These are phyloP conservation scores for Thoreauomyces humboldtii DNA, from an alignment of 192 early-diverging fungal species.

Conservation along the genomic window DNA sequence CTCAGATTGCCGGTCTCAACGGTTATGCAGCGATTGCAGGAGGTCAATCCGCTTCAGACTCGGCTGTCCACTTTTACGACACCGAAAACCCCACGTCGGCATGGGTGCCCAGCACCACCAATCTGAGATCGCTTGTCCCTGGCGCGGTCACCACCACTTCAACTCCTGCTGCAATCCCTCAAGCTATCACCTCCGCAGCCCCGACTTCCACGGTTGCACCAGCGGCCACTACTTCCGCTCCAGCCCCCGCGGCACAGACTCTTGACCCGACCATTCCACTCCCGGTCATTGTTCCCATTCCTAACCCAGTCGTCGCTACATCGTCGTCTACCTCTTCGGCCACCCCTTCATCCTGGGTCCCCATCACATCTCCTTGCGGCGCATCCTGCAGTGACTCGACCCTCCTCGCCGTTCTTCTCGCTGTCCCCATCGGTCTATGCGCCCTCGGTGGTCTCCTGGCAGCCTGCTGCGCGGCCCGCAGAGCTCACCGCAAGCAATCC, in stretches of 20 bases:
- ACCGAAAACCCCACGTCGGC: neutral
- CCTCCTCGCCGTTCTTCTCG: slow-evolving; percentile 9
- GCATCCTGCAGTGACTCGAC: neutral
- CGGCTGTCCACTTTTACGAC: slow-evolving; percentile 2
- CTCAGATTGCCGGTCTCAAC: slow-evolving; percentile 13
- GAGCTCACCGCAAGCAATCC: neutral
- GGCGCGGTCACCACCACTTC: too few species aligned
- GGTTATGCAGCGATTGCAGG: slow-evolving; percentile 6
- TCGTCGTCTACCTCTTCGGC: too few species aligned
- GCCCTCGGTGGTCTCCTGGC: neutral
- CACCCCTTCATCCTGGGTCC: too few species aligned
- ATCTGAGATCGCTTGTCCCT: neutral
- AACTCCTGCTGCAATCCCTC: too few species aligned
- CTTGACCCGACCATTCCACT: too few species aligned
- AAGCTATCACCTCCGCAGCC: neutral
- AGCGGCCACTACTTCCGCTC: neutral
- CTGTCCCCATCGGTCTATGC: neutral
- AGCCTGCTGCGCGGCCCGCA: neutral
- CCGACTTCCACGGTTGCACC: neutral
- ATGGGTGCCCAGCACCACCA: neutral
- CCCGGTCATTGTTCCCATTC: too few species aligned
- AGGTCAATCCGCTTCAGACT: slow-evolving; percentile 4
- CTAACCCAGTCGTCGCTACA: too few species aligned
- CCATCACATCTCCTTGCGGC: too few species aligned
- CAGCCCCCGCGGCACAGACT: neutral